Base-by-base conservation (phyloP, 371 early-diverging fungal genomes). In the Haplosporangium sp. region DNA sequence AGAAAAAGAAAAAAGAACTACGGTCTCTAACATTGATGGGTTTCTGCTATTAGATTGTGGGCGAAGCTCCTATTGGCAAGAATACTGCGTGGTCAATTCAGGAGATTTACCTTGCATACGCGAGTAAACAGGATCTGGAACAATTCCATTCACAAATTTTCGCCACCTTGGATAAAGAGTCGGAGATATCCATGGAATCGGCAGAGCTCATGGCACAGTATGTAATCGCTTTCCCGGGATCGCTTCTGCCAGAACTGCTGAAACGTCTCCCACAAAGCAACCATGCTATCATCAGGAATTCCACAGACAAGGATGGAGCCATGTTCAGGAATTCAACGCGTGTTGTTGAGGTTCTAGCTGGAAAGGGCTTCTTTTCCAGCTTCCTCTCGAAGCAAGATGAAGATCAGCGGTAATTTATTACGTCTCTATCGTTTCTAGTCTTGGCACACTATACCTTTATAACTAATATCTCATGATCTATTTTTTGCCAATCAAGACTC, bases 271-370 rank as follows among this genome's bases (percentile, higher is more conserved):
- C 55, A 8, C 11, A 55, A 1, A 9, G 34, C 38, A 9, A 4
- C 55, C 39, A 10, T 15, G 6, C 47, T 55, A 4, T 40, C 27
- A 37, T 6, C 17, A 10, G 20, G 19, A 17, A 44, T 17, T 27
- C 27, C 27, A 27, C 27, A 27, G 27, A 27, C 27, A 27, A 27
- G 27, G 1, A 27, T 27, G 27, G 27, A 27, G 27, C 27, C 27
- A 27, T 27, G 27, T 27, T 27, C 27, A 45, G 56, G 65, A 77
- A 68, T 55, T 35, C 64, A 9, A 17, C 68, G 0, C 27, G 50
- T 10, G 57, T 77, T 10, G 69, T 77, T 3, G 48, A 42, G 13
- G 60, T 39, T 2, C 20, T 77, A 58, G 56, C 65, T 4, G 68
- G 64, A 19, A 55, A 13, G 27, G 44, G 64, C 35, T 77, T 68